Percentiles rank a stretch among this genome's conserved stretches.
Conservation (phyloP, 2,329 filamentous ascomycete species). For the Colletotrichum spinosum region DNA sequence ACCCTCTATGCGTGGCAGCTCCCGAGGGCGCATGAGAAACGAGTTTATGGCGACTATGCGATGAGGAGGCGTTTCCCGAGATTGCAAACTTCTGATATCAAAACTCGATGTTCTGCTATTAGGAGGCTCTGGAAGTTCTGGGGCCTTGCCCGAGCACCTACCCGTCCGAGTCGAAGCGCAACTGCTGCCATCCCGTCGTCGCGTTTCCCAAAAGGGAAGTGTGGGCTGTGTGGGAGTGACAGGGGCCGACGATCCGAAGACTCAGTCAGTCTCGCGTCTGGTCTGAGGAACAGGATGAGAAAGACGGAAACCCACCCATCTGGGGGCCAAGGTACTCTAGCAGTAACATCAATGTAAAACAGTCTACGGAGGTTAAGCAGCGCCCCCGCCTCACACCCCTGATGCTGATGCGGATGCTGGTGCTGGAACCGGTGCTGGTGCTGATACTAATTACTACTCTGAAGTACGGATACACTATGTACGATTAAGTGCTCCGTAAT, state of each 20-base stretch:
- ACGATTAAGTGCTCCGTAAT: no score
- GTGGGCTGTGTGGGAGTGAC: constrained; percentile 30
- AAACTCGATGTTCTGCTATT: no score
- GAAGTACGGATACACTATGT: no score
- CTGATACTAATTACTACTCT: no score
- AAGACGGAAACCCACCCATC: constrained; percentile 28
- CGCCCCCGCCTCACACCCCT: constrained; percentile 34
- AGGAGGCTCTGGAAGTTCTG: no score
- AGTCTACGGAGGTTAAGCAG: constrained; percentile 47
- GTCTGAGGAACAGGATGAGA: background rate
- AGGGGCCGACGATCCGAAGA: constrained; percentile 23
- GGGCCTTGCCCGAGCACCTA: constrained; percentile 2
- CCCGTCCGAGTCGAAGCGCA: background rate
- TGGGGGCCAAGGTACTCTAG: constrained; percentile 20
- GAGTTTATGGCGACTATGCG: no score
- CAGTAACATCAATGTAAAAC: constrained; percentile 50
- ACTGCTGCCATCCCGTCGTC: constrained; percentile 31
- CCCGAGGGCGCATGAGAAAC: no score
- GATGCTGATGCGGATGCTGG: background rate
- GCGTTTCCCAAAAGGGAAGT: constrained; percentile 25
- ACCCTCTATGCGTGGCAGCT: no score
- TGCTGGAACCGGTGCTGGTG: no score
- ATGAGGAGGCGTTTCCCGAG: no score
- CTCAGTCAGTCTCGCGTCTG: background rate
- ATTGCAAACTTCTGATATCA: no score